A percentile compares a stretch with the other conserved stretches of the same genome.
Conservation (phyloP, 129 eudicot species). For the Sambucus nigra region DNA sequence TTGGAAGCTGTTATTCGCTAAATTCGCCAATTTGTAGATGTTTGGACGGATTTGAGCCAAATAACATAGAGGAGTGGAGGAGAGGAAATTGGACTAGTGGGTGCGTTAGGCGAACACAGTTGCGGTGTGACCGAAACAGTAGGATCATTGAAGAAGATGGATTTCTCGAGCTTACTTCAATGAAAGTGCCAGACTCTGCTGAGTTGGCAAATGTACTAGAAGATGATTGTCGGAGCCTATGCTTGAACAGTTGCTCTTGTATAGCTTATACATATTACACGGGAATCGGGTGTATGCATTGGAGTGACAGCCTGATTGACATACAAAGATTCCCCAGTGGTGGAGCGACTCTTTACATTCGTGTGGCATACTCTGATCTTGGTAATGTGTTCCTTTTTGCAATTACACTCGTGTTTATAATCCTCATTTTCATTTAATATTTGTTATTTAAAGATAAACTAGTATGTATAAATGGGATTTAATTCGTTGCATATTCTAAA, state of each 20-base stretch:
- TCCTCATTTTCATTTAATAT: too few relatives aligned
- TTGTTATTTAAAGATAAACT: too few relatives aligned
- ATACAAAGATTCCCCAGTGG: neutral
- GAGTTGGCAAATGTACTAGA: neutral
- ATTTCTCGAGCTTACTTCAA: conserved; percentile 5
- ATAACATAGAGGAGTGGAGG: conserved; percentile 17
- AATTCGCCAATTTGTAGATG: conserved; percentile 3
- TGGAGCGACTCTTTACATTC: conserved; percentile 18
- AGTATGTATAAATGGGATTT: too few relatives aligned
- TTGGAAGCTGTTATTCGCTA: neutral
- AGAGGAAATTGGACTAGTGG: conserved; percentile 29
- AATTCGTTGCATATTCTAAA: too few relatives aligned
- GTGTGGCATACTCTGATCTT: conserved; percentile 12
- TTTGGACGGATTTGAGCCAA: conserved; percentile 18
- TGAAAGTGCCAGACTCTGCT: conserved; percentile 22
- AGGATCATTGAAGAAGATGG: conserved; percentile 15
- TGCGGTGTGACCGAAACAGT: conserved; percentile 11
- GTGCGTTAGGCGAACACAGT: conserved; percentile 13
- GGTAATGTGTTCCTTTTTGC: conserved; percentile 12
- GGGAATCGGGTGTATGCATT: conserved; percentile 20
- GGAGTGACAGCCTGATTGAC: conserved; percentile 27
- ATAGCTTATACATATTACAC: conserved; percentile 16
- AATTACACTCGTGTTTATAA: too few relatives aligned
- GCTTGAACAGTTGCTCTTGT: conserved; percentile 26
- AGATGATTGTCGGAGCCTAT: conserved; percentile 15